Evolutionary conservation across 306 rosid genomes (phyloP), one percentile per base, ranked within the genome.

Genomic region (Abrus pulchellus): DNA sequence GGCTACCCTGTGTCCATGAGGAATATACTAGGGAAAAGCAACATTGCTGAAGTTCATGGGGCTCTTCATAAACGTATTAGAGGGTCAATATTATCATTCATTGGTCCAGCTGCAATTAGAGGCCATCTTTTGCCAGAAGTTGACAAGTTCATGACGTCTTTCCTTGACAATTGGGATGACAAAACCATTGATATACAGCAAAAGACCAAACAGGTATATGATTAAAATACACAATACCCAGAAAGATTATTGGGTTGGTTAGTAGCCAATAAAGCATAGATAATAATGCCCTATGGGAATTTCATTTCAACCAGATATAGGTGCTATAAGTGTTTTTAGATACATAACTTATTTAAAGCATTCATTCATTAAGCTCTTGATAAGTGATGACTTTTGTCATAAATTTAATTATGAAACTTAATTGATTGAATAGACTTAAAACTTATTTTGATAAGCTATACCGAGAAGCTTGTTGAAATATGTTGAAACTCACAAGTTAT

Each of bases 1-100:
- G 97, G 97, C 5, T 93, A 93, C 86, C 97, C 97, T 3, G 87
- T 84, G 61, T 89, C 97, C 68, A 93, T 93, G 97, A 76, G 89
- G 33, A 91, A 87, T 30, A 83, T 93, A 4, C 34, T 93, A 14
- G 97, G 97, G 7, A 81, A 83, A 32, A 55, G 75, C 54, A 93
- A 91, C 82, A 88, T 93, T 74, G 94, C 97, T 55, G 91, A 93
- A 57, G 97, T 91, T 41, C 90, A 93, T 83, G 97, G 96, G 78
- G 76, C 88, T 67, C 53, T 83, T 7, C 97, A 93, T 79, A 93
- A 86, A 80, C 83, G 80, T 48, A 86, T 89, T 73, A 83, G 97
- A 85, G 91, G 90, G 0, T 84, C 94, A 38, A 36, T 93, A 48
- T 88, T 91, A 62, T 27, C 92, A 44, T 80, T 89, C 63, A 76